Conservation (phyloP, 192 early-diverging fungal species). For the Coemansia sp. region DNA sequence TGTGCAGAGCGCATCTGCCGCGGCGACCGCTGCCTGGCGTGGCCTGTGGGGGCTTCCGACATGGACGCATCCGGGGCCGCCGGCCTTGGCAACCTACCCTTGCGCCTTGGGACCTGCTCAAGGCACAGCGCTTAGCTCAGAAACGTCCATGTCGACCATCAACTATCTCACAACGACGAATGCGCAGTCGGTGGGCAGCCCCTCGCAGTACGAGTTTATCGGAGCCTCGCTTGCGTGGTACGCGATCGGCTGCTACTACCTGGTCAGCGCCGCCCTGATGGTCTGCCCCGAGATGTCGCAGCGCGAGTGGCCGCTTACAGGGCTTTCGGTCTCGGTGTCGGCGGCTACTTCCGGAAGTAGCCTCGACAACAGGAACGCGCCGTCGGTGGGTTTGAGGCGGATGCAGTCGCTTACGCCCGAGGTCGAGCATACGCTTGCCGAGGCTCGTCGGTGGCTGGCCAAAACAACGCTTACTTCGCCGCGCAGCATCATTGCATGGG, state of each 20-base stretch:
- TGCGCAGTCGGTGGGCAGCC: conserved; percentile 36
- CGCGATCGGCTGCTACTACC: conserved; percentile 53
- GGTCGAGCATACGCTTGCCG: conserved; percentile 34
- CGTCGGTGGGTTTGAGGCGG: conserved; percentile 17
- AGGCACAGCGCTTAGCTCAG: conserved; percentile 21
- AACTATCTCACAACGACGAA: conserved; percentile 35
- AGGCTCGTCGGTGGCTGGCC: conserved; percentile 52
- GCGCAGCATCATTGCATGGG: conserved; percentile 49
- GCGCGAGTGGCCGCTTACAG: conserved; percentile 36
- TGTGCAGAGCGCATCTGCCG: conserved; percentile 23
- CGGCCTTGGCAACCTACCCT: conserved; percentile 47
- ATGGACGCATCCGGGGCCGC: conserved; percentile 48
- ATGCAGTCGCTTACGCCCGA: conserved; percentile 29
- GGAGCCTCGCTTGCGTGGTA: conserved; percentile 53
- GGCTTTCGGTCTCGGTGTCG: conserved; percentile 16
- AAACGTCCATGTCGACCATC: conserved; percentile 29
- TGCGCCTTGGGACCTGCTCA: conserved; percentile 44
- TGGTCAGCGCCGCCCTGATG: conserved; percentile 31
- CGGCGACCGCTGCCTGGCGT: conserved; percentile 42
- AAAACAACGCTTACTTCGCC: conserved; percentile 48
- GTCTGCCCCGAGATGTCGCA: conserved; percentile 13
- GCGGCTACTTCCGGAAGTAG: neutral
- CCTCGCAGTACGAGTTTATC: conserved; percentile 50
- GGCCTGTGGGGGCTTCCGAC: conserved; percentile 53
- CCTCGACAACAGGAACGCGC: neutral